Base-by-base conservation (phyloP, 2,329 filamentous ascomycete genomes). In the Diaporthe vaccinii region DNA sequence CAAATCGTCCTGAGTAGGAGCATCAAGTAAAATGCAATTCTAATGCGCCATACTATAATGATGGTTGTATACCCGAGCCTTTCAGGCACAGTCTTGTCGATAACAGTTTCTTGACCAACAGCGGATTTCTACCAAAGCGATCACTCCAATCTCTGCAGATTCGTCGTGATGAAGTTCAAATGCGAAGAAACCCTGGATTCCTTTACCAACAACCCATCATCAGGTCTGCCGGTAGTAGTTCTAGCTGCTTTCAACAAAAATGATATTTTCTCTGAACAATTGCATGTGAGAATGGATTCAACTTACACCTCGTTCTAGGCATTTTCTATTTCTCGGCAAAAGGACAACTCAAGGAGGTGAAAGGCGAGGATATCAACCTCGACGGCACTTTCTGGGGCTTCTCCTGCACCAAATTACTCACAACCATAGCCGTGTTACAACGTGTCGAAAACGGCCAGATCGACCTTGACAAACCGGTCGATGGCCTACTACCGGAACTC, bases 401-500 rank as follows among this genome's bases (percentile, higher is more conserved):
- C 28, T 58, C 55, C 0, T 58, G 55, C 31, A 15, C 55, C 28
- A 58, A 58, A 12, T 22, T 58, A 12, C 55, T 58, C 31, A 58
- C 55, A 58, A 58, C 55, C 4, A 58, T 58, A 58, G 55, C 55
- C 55, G 55, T 58, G 17, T 58, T 58, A 36, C 55, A 58, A 34
- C 36, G 55, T 10, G 55, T 58, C 34, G 55, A 58, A 36, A 58
- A 58, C 17, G 28, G 55, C 15, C 28, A 36, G 28, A 58, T 58
- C 31, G 28, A 1, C 28, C 55, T 58, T 31, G 55, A 58, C 17
- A 17, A 58, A 3, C 17, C 28, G 8, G 55, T 58, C 17, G 55
- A 36, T 8, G 55, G 28, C 15, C 9, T 58, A 22, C 28, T 58
- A 17, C 28, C 55, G 34, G 55, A 58, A 36, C 55, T 58, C 17